These are phyloP conservation scores for Phlyctochytrium arcticum DNA, from an alignment of 192 early-diverging fungal genomes.

Conservation along the genomic window DNA sequence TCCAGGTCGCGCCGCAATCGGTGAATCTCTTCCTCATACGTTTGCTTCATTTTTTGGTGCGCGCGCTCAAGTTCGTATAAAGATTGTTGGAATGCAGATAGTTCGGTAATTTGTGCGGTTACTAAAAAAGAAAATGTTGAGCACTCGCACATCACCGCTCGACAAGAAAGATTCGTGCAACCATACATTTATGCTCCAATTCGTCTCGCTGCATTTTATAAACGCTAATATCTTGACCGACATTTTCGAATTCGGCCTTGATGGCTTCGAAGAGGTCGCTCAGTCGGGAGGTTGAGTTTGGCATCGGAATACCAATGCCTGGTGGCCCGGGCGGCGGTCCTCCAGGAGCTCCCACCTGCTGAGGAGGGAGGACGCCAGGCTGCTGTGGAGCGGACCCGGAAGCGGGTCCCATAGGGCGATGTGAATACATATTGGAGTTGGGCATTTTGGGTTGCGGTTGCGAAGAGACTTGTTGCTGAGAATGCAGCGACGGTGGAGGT, in stretches of 20 bases:
- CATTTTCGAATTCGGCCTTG: conserved; percentile 70
- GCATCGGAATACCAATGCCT: not conserved
- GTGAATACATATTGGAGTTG: not conserved
- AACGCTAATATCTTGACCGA: conserved; percentile 68
- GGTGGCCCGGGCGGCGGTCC: not conserved
- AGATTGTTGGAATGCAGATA: conserved; percentile 70
- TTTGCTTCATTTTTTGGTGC: conserved; percentile 70
- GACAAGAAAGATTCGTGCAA: no score
- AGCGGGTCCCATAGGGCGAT: conserved; percentile 1
- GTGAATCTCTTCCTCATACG: conserved; percentile 87
- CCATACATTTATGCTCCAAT: conserved; percentile 79
- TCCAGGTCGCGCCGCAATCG: conserved; percentile 82
- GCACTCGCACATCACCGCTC: not conserved
- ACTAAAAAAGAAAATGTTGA: conserved; percentile 41
- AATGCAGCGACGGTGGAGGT: not conserved
- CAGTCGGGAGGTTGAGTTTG: conserved; percentile 19
- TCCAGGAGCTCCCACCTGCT: conserved; percentile 7
- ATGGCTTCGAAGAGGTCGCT: conserved; percentile 80
- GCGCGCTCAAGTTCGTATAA: conserved; percentile 78
- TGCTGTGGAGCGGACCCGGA: conserved; percentile 1
- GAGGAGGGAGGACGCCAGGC: conserved; percentile 15
- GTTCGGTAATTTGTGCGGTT: conserved; percentile 72
- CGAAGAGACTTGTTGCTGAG: not conserved
- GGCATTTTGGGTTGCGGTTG: not conserved
- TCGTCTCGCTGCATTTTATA: conserved; percentile 80